Evolutionary conservation across 441 rosid species (phyloP).

Genomic region (Codiaeum variegatum): DNA sequence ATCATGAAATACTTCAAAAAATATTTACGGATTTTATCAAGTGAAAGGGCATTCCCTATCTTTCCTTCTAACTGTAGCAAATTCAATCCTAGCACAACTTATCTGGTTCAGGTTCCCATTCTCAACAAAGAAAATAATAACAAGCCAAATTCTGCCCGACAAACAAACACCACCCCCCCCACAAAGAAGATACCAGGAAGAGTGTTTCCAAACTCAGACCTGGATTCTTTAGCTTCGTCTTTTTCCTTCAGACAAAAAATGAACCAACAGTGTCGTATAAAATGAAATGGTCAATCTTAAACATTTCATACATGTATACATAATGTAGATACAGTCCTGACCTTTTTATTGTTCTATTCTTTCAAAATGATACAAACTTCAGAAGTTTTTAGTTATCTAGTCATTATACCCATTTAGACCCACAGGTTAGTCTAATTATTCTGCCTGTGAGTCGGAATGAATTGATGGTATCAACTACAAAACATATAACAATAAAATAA

Average conservation of each 20-base stretch:
- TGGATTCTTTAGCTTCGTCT: background rate
- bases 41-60: background rate
- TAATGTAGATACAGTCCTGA: background rate
- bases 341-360: background rate
- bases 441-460: background rate
- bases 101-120: constrained; percentile 2
- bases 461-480: background rate
- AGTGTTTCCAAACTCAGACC: background rate
- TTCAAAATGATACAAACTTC: background rate
- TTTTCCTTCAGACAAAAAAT: background rate
- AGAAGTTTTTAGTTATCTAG: background rate
- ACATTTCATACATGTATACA: background rate
- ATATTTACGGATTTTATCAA: background rate
- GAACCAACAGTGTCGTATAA: background rate
- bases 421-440: background rate
- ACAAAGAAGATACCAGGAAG: background rate
- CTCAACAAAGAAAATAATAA: background rate
- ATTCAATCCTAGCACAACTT: background rate
- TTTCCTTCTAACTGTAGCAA: background rate
- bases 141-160: background rate
- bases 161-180: no score
- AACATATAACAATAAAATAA: background rate
- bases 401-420: background rate
- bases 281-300: background rate
- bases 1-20: background rate